Evolutionary conservation across 1,139 yeast genomes (phyloP).

Genomic region (Debaryomyces udenii): DNA sequence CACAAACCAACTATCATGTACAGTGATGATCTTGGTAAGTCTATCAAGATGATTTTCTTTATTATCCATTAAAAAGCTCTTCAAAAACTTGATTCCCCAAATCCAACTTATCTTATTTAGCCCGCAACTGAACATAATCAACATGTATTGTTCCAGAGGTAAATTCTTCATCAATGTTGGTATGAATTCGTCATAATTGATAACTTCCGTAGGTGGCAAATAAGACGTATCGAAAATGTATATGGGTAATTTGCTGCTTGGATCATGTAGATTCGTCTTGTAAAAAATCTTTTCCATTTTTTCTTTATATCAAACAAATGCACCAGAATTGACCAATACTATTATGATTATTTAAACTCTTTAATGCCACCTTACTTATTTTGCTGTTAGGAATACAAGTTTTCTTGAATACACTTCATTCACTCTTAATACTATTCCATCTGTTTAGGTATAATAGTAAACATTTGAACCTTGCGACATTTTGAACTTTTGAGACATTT

Average conservation of each 20-base stretch:
- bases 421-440: background rate
- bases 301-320: background rate
- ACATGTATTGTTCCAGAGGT: slow-evolving; percentile 62
- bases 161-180: slow-evolving; percentile 42
- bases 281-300: slow-evolving; percentile 59
- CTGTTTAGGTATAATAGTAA: slow-evolving; percentile 5
- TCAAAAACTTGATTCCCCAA: slow-evolving; percentile 77
- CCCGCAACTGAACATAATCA: slow-evolving; percentile 80
- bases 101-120: slow-evolving; percentile 70
- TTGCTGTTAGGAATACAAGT: too few relatives aligned
- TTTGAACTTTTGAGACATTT: background rate
- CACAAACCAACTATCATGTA: slow-evolving; percentile 91
- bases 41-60: slow-evolving; percentile 45
- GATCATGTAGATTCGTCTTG: slow-evolving; percentile 60
- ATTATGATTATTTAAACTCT: background rate
- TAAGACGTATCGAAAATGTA: slow-evolving; percentile 78
- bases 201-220: slow-evolving; percentile 58
- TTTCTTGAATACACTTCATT: too few relatives aligned
- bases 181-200: slow-evolving; percentile 45
- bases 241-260: slow-evolving; percentile 62
- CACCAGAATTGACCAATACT: background rate
- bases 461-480: slow-evolving; percentile 6
- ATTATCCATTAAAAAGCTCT: slow-evolving; percentile 58
- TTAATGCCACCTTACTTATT: background rate
- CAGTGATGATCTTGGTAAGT: slow-evolving; percentile 68